Evolutionary conservation across 2,329 filamentous ascomycete species (phyloP), one percentile per base, ranked within the genome.

Genomic region (Alternaria consortialis): DNA sequence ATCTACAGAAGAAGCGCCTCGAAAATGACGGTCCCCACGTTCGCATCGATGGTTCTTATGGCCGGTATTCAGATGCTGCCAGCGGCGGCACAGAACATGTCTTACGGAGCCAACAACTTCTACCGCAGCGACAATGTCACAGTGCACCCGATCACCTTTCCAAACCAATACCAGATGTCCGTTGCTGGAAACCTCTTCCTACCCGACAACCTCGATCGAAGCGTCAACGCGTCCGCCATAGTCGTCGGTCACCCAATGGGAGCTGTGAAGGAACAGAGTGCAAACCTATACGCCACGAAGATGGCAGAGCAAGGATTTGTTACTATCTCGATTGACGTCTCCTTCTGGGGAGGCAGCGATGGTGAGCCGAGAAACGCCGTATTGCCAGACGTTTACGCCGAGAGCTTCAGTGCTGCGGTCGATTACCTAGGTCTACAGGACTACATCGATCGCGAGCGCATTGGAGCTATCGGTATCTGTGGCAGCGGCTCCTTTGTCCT

Each of bases 401-500:
- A 77, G 47, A 60, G 69, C 1, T 76, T 74, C 53, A 76, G 73
- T 57, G 72, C 72, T 2, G 74, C 73, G 4, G 73, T 77, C 15
- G 74, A 76, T 60, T 77, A 74, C 15, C 71, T 77, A 15, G 62
- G 62, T 31, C 32, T 39, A 0, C 66, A 67, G 43, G 42, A 56
- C 20, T 71, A 66, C 37, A 62, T 77, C 39, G 65, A 76, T 44
- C 68, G 68, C 31, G 67, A 72, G 62, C 71, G 71, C 6, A 77
- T 77, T 44, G 74, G 74, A 25, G 74, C 42, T 20, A 47, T 76
- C 13, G 74, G 74, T 12, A 74, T 77, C 51, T 77, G 74, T 39
- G 74, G 69, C 34, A 76, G 74, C 39, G 74, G 73, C 27, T 68
- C 63, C 5, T 77, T 69, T 40, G 53, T 75, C 8, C 73, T 80